phyloP scores from a whole-genome alignment of 73 alveolate species.

The Uronychia binucleata region DNA sequence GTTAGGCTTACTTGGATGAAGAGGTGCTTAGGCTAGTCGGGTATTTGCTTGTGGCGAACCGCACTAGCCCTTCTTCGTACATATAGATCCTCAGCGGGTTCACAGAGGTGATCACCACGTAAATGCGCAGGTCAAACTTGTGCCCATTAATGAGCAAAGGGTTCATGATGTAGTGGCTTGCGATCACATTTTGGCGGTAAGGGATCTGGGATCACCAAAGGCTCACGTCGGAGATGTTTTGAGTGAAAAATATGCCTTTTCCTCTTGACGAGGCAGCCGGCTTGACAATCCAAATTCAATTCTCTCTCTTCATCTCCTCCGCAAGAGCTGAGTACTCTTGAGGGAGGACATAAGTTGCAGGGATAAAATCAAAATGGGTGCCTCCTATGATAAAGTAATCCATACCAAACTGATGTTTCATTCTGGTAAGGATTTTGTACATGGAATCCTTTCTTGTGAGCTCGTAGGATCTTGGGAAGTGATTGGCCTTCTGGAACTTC shows the following conservation, averaged over 20 bases:
- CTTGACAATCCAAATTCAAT: constrained; percentile 83
- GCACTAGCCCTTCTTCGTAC: constrained; percentile 93
- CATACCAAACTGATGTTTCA: constrained; percentile 41
- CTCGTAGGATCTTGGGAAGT: constrained; percentile 82
- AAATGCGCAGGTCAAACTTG: constrained; percentile 90
- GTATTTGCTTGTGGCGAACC: constrained; percentile 95
- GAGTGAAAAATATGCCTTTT: constrained; percentile 83
- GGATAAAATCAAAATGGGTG: constrained; percentile 76
- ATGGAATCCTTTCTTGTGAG: constrained; percentile 84
- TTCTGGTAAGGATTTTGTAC: constrained; percentile 68
- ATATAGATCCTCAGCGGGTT: constrained; percentile 93
- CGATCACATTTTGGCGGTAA: constrained; percentile 47
- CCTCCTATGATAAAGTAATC: constrained; percentile 15
- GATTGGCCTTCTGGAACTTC: constrained; percentile 78
- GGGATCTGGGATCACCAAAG: constrained; percentile 24
- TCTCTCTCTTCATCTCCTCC: constrained; percentile 64
- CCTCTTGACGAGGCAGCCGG: constrained; percentile 94
- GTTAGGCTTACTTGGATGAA: constrained; percentile 50
- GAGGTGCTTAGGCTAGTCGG: constrained; percentile 56
- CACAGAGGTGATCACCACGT: constrained; percentile 82
- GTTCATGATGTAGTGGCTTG: constrained; percentile 80
- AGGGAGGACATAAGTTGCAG: constrained; percentile 83
- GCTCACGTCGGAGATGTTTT: constrained; percentile 63
- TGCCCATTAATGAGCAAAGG: constrained; percentile 90
- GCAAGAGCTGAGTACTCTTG: constrained; percentile 75